phyloP scores from a whole-genome alignment of 2,329 filamentous ascomycete species.

The Ophiostoma ips region DNA sequence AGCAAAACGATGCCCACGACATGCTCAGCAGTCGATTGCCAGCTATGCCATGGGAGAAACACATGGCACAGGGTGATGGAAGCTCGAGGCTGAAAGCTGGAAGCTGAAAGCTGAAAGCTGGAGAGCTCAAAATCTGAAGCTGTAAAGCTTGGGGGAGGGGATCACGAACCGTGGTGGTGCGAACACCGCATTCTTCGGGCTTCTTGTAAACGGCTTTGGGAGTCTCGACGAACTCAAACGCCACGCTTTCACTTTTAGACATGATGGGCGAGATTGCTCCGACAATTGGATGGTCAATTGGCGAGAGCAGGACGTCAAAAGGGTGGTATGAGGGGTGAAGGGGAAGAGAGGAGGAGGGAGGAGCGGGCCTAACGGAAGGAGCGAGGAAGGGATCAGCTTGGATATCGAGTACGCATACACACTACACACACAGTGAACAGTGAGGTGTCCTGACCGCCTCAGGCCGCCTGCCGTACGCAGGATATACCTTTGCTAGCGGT shows the following conservation, averaged over 20 bases:
- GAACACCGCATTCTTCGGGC: slow-evolving; percentile 40
- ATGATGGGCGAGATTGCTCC: slow-evolving; percentile 23
- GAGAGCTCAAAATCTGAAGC: background rate
- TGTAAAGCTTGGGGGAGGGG: background rate
- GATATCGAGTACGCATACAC: background rate
- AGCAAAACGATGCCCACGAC: no score
- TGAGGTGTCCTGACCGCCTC: slow-evolving; percentile 4
- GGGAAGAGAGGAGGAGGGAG: background rate
- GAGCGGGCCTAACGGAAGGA: background rate
- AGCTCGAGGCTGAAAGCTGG: no score
- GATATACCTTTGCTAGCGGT: no score
- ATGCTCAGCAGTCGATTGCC: slow-evolving; percentile 7
- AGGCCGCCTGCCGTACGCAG: no score
- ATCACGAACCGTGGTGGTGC: slow-evolving; percentile 35
- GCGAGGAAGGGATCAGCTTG: background rate
- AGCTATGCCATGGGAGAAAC: no score
- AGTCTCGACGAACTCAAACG: slow-evolving; percentile 52
- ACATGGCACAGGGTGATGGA: no score
- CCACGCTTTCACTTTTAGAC: slow-evolving; percentile 37
- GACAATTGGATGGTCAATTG: slow-evolving; percentile 8
- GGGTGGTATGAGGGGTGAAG: background rate
- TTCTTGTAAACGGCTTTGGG: slow-evolving; percentile 35
- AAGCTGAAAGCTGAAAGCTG: no score
- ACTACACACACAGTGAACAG: no score
- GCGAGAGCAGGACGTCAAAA: background rate